These are phyloP conservation scores for Zarea fungicola DNA, from an alignment of 2,329 filamentous ascomycete species.

Conservation along the genomic window DNA sequence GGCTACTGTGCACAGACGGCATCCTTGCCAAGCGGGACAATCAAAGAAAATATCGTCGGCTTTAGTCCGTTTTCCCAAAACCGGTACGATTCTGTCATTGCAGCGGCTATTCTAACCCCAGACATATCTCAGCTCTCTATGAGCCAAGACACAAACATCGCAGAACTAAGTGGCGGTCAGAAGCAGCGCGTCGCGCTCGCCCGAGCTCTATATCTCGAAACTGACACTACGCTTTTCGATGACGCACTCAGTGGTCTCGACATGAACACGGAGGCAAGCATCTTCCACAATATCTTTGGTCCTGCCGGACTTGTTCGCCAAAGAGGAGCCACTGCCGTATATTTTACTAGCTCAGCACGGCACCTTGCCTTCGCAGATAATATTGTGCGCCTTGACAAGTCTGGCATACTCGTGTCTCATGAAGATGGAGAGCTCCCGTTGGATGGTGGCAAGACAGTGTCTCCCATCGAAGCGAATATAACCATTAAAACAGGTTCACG, in stretches of 20 bases:
- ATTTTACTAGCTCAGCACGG: conserved; percentile 31
- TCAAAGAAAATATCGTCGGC: conserved; percentile 22
- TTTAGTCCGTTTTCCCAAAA: conserved; percentile 16
- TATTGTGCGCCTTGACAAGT: conserved; percentile 39
- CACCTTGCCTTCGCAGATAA: conserved; percentile 36
- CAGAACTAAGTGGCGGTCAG: conserved; percentile 39
- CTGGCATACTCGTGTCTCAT: conserved; percentile 36
- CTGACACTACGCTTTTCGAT: conserved; percentile 23
- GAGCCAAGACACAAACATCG: conserved; percentile 33
- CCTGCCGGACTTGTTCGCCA: conserved; percentile 24
- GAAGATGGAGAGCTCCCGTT: conserved; percentile 23
- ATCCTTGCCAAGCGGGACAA: conserved; percentile 19
- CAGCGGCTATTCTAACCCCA: conserved; percentile 15
- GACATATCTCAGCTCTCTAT: conserved; percentile 24
- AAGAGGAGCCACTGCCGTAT: conserved; percentile 34
- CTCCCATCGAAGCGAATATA: too few relatives aligned
- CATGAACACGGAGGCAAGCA: conserved; percentile 30
- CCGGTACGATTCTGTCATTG: conserved; percentile 19
- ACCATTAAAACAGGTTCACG: too few relatives aligned
- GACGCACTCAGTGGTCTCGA: conserved; percentile 29
- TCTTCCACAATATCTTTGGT: conserved; percentile 30
- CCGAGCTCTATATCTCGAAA: conserved; percentile 16
- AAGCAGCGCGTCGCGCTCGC: conserved; percentile 29
- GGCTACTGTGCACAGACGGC: conserved; percentile 30
- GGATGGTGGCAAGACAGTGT: conserved; percentile 33